Conservation (phyloP, 2,329 filamentous ascomycete species). For the Chlorencoelia australis region DNA sequence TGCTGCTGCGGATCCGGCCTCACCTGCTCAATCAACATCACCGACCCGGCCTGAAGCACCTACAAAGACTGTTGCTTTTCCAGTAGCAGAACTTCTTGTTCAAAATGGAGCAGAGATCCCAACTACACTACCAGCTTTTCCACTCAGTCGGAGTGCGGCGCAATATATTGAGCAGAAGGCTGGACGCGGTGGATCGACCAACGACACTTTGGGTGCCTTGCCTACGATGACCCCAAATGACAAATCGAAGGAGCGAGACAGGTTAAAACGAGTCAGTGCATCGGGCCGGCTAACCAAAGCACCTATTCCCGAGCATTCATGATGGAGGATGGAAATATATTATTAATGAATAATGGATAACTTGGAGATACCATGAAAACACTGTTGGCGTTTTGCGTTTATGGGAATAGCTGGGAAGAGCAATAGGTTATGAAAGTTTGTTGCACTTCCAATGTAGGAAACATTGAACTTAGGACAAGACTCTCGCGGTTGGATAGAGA, state of each 20-base stretch:
- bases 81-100: constrained; percentile 79
- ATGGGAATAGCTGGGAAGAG: too few relatives aligned
- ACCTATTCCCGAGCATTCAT: constrained; percentile 24
- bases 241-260: constrained; percentile 55
- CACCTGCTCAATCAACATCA: constrained; percentile 46
- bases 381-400: constrained; percentile 27
- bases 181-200: constrained; percentile 32
- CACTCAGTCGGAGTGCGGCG: constrained; percentile 69
- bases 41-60: constrained; percentile 32
- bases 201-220: constrained; percentile 52
- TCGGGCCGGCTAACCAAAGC: constrained; percentile 55
- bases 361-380: constrained; percentile 26
- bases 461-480: too few relatives aligned
- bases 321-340: constrained; percentile 4
- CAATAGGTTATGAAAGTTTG: too few relatives aligned
- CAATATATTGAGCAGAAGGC: constrained; percentile 76
- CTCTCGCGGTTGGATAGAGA: too few relatives aligned
- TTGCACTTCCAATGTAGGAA: too few relatives aligned
- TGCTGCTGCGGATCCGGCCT: constrained; percentile 82
- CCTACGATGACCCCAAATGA: constrained; percentile 42
- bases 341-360: constrained; percentile 22
- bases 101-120: constrained; percentile 94
- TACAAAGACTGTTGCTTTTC: constrained; percentile 57
- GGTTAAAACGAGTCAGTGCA: constrained; percentile 68
- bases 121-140: constrained; percentile 63